Evolutionary conservation across 1,284 basidiomycete species (phyloP).

Genomic region (Cutaneotrichosporon mucoides): DNA sequence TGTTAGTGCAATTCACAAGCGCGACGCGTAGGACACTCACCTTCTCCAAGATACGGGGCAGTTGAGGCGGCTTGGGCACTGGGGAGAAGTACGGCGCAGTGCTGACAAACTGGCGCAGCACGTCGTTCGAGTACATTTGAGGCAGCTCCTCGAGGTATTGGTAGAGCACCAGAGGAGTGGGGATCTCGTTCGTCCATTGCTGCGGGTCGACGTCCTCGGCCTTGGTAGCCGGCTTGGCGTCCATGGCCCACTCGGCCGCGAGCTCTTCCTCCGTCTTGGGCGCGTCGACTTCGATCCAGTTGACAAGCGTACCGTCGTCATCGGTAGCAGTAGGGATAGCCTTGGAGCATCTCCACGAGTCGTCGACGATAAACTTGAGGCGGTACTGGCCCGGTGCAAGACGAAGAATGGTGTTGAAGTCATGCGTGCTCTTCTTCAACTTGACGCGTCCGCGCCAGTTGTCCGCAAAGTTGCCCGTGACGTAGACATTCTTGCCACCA

Average conservation of each 20-base stretch:
- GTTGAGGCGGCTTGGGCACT: constrained; percentile 73
- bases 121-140: constrained; percentile 46
- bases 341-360: constrained; percentile 68
- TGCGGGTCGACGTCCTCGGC: constrained; percentile 45
- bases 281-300: constrained; percentile 68
- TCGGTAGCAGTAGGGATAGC: constrained; percentile 88
- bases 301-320: constrained; percentile 90
- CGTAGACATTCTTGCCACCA: constrained; percentile 53
- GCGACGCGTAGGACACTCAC: neutral
- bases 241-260: constrained; percentile 46
- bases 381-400: constrained; percentile 91
- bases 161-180: constrained; percentile 67
- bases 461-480: constrained; percentile 58
- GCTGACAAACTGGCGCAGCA: constrained; percentile 17
- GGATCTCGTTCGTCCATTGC: constrained; percentile 71
- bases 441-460: constrained; percentile 57
- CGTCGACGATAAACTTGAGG: constrained; percentile 93
- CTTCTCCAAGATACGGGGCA: constrained; percentile 75
- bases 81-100: constrained; percentile 48
- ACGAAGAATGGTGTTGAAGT: constrained; percentile 51
- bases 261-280: constrained; percentile 45
- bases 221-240: constrained; percentile 32
- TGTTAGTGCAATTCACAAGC: neutral
- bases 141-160: constrained; percentile 73
- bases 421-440: constrained; percentile 51